Percentiles rank a stretch among this genome's conserved stretches.
These are phyloP conservation scores for Auriculariales sp. DNA, from an alignment of 768 basidiomycete genomes.

Conservation along the genomic window DNA sequence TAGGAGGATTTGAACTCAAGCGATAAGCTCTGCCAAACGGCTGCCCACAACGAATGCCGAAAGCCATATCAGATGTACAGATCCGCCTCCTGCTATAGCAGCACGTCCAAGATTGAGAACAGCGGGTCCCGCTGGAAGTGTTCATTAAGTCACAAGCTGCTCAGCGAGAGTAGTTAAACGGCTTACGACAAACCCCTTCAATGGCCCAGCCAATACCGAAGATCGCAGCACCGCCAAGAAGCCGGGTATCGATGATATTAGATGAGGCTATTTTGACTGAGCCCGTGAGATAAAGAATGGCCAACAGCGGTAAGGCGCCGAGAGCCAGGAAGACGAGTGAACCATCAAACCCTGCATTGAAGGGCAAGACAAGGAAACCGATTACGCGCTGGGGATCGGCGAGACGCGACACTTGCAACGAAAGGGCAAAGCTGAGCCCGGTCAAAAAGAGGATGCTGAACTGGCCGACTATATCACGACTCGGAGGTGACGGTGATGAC, in stretches of 20 bases:
- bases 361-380: conserved; percentile 36
- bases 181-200: conserved; percentile 47
- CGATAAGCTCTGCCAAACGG: conserved; percentile 5
- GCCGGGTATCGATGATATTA: conserved; percentile 26
- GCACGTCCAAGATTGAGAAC: conserved; percentile 45
- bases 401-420: conserved; percentile 39
- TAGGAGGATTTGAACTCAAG: too few relatives aligned
- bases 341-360: conserved; percentile 36
- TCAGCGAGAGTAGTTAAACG: background rate
- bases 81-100: conserved; percentile 20
- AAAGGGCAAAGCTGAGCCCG: conserved; percentile 35
- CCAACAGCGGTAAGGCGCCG: conserved; percentile 33
- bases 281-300: conserved; percentile 28
- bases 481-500: too few relatives aligned
- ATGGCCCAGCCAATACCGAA: conserved; percentile 54
- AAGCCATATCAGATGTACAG: conserved; percentile 26
- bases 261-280: conserved; percentile 25
- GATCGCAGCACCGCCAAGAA: conserved; percentile 35
- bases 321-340: conserved; percentile 39
- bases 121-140: conserved; percentile 38
- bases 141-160: conserved; percentile 3
- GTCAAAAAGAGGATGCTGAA: conserved; percentile 28
- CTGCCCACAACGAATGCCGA: conserved; percentile 18
- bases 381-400: conserved; percentile 33
- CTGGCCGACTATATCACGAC: too few relatives aligned